Percentiles rank a stretch among this genome's conserved stretches.
Evolutionary conservation across 1,284 basidiomycete species (phyloP).

Genomic region (Ganoderma leucocontextum): DNA sequence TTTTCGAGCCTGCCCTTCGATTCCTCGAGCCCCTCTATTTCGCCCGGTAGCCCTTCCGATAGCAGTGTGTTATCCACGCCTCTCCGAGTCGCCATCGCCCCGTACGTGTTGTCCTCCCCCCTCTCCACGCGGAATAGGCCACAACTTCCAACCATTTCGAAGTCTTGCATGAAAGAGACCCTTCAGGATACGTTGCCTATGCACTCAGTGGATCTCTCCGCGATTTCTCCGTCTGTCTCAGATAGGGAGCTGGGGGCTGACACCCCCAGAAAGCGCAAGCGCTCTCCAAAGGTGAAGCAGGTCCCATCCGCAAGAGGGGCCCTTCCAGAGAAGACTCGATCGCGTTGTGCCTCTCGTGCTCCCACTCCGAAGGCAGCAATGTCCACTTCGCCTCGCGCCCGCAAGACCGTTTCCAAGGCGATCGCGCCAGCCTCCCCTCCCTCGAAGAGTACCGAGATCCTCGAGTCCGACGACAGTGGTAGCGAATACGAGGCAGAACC

Average conservation of each 20-base stretch:
- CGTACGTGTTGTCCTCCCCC: conserved; percentile 16
- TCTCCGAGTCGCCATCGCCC: conserved; percentile 17
- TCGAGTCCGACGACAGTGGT: conserved; percentile 9
- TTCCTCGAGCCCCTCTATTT: conserved; percentile 11
- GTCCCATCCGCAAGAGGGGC: not conserved
- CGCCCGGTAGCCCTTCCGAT: conserved; percentile 11
- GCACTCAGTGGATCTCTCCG: not conserved
- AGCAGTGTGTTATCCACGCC: conserved; percentile 14
- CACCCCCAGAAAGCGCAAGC: conserved; percentile 19
- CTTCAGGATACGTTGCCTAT: not conserved
- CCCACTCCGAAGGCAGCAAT: not conserved
- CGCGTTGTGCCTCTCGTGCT: not conserved
- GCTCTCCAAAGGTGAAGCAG: not conserved
- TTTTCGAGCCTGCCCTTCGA: conserved; percentile 11
- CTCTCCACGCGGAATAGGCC: conserved; percentile 4
- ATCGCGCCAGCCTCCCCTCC: conserved; percentile 1
- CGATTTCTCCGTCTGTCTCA: not conserved
- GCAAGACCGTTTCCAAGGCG: conserved; percentile 2
- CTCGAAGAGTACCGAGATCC: conserved; percentile 3
- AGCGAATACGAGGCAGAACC: conserved; percentile 10
- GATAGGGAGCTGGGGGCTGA: not conserved
- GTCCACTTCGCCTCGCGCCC: not conserved
- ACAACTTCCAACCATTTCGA: conserved; percentile 5
- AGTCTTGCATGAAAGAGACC: conserved; percentile 3
- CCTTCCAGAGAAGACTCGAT: conserved; percentile 2